Conservation (phyloP, 257 asterid genomes). For the Verbascum thapsus region DNA sequence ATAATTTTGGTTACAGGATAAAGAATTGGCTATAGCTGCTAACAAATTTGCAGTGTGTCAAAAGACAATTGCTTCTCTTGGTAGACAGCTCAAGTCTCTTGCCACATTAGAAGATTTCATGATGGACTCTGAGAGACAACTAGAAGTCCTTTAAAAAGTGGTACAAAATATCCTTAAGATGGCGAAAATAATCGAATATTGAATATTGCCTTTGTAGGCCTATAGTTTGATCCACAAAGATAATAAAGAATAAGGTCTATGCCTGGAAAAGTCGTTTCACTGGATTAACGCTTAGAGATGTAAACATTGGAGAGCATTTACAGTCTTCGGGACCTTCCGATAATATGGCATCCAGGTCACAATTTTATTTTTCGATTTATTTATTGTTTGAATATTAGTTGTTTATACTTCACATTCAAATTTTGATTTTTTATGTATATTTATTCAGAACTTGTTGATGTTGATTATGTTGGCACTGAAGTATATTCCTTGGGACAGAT, state of each 20-base stretch:
- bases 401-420: background rate
- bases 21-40: slow-evolving; percentile 73
- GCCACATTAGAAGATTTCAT: slow-evolving; percentile 64
- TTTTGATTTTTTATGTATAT: background rate
- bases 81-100: slow-evolving; percentile 73
- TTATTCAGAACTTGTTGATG: background rate
- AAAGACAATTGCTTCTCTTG: slow-evolving; percentile 80
- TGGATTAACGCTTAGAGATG: background rate
- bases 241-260: background rate
- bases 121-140: slow-evolving; percentile 39
- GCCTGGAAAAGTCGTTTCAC: background rate
- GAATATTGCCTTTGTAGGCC: background rate
- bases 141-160: slow-evolving; percentile 1
- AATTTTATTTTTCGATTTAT: background rate
- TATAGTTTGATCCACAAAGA: slow-evolving; percentile 1
- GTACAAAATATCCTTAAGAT: background rate
- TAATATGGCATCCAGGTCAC: background rate
- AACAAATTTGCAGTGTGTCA: slow-evolving; percentile 73
- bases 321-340: too few species aligned
- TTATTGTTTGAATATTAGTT: slow-evolving; percentile 1
- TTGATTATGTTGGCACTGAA: background rate
- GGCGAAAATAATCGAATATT: background rate
- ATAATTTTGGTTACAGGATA: slow-evolving; percentile 46
- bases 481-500: background rate
- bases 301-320: background rate